Conservation (phyloP, 441 rosid genomes). For the Rhodomyrtus psidioides region DNA sequence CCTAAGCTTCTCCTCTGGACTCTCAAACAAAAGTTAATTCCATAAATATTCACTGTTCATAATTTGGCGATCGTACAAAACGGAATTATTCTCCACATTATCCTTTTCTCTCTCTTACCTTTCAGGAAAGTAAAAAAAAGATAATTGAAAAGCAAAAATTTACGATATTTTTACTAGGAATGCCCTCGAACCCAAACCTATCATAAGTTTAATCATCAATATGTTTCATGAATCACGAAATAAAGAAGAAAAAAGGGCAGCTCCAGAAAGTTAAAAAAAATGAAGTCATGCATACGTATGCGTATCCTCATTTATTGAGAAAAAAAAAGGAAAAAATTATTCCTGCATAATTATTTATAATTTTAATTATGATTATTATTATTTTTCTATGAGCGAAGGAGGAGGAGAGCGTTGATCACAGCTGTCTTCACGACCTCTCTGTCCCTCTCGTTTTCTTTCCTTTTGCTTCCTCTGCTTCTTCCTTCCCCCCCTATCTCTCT, state of each 20-base stretch:
- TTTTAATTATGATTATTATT: not conserved
- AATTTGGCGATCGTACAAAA: not conserved
- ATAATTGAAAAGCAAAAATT: not conserved
- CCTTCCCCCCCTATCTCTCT: not conserved
- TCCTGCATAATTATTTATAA: not conserved
- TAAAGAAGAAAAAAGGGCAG: not conserved
- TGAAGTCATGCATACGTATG: slow-evolving; percentile 36
- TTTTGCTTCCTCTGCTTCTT: not conserved
- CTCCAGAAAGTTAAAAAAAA: not conserved
- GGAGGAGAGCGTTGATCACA: slow-evolving; percentile 41
- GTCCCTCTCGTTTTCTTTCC: not conserved
- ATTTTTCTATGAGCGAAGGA: slow-evolving; percentile 8
- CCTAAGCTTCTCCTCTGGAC: not conserved
- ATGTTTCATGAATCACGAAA: not conserved
- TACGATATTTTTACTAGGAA: not conserved
- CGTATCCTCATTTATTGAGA: slow-evolving; percentile 1
- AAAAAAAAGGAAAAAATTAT: not conserved
- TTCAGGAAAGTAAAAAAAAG: not conserved
- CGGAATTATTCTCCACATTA: not conserved
- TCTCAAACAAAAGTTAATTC: not conserved
- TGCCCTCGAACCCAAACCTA: not conserved
- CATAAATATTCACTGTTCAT: not conserved
- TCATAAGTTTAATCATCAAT: not conserved
- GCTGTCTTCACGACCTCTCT: slow-evolving; percentile 71
- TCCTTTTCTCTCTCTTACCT: not conserved